Conservation (phyloP, 768 basidiomycete species). For the Lentinus brumalis region DNA sequence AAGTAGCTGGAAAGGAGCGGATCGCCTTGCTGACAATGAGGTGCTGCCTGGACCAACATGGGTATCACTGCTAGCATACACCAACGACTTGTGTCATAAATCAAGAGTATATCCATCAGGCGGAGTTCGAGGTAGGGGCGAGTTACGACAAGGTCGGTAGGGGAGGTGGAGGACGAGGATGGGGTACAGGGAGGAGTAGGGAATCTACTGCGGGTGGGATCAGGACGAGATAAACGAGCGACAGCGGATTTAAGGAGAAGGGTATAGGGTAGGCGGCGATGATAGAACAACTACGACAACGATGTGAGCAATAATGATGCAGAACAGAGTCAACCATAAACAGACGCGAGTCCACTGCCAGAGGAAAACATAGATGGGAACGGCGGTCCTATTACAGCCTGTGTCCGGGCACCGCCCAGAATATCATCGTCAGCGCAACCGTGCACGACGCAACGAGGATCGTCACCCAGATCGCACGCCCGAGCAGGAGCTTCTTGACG, state of each 20-base stretch:
- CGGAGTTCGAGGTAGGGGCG: background rate
- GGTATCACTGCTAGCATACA: constrained; percentile 21
- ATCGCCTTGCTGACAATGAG: too few relatives aligned
- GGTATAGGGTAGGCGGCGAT: constrained; percentile 23
- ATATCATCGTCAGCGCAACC: constrained; percentile 83
- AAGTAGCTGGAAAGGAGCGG: too few relatives aligned
- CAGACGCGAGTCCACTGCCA: constrained; percentile 9
- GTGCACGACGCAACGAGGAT: constrained; percentile 77
- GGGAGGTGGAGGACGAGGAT: background rate
- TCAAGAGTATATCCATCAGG: constrained; percentile 10
- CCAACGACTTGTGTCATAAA: constrained; percentile 8
- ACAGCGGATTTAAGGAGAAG: constrained; percentile 24
- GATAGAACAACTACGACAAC: constrained; percentile 13
- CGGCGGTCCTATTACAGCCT: constrained; percentile 52
- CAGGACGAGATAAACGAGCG: constrained; percentile 19
- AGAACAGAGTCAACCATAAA: background rate
- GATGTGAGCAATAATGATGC: constrained; percentile 21
- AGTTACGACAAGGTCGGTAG: background rate
- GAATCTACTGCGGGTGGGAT: background rate
- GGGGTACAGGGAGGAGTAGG: background rate
- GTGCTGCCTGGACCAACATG: background rate
- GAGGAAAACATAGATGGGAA: constrained; percentile 10
- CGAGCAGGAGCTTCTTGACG: constrained; percentile 85
- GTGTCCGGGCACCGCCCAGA: constrained; percentile 96
- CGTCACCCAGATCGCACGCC: constrained; percentile 90